Base-by-base conservation (phyloP, 306 rosid species). In the Geum urbanum region DNA sequence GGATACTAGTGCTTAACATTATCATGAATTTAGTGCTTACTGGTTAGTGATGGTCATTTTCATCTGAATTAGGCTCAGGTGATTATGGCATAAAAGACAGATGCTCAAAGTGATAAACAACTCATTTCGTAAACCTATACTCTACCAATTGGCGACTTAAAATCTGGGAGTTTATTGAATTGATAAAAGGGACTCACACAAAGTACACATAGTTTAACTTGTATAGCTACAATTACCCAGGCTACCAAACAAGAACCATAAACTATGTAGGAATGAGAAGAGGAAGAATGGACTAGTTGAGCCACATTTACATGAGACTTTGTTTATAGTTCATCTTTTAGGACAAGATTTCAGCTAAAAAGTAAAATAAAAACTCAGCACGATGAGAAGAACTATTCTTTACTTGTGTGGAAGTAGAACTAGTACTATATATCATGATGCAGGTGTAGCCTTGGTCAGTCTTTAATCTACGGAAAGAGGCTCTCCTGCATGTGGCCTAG, bases 401-500 rank as follows among this genome's bases (percentile, higher is more conserved):
- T 18, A 18, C 39, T 67, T 67, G 22, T 37, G 47, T 2, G 10
- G 40, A 39, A 52, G 63, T 69, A 67, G 48, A 50, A 67, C 13
- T 56, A 37, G 44, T 14, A 37, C 44, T 60, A 16, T 24, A 69
- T 44, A 54, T 69, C 40, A 69, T 53, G 63, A 16, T 69, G 50
- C 15, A 39, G 70, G 19, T 41, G 63, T 69, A 53, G 20, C 63
- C 2, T 69, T 53, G 53, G 47, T 11, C 54, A 75, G 39, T 49
- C 40, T 79, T 3, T 52, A 57, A 77, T 71, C 55, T 72, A 76
- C 71, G 83, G 78, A 68, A 72, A 86, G 77, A 61, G 77, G 77
- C 45, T 72, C 7, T 32, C 37, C 37, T 58, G 74, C 92, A 85
- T 81, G 85, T 87, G 92, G 74, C 53, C 43, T 35, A 64, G 44